Percentiles rank a stretch among this genome's conserved stretches.
These are phyloP conservation scores for Trichocladium antarcticum DNA, from an alignment of 495 filamentous ascomycete species.

Conservation along the genomic window DNA sequence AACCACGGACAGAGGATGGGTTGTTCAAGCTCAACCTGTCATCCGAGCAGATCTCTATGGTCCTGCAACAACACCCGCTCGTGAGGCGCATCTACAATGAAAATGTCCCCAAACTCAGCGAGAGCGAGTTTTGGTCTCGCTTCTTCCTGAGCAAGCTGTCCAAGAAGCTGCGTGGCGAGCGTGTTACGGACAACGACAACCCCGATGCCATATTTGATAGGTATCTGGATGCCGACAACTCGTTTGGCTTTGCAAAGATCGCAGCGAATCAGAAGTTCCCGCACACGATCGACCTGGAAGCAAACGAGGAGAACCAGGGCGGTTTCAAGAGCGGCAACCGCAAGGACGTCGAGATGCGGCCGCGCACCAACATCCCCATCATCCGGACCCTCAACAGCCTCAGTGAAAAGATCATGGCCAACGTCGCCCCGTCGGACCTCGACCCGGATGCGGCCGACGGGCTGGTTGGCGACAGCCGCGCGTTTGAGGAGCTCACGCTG, in stretches of 20 bases:
- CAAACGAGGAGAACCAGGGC: constrained; percentile 81
- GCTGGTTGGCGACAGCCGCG: constrained; percentile 54
- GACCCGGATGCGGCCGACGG: constrained; percentile 36
- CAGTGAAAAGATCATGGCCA: constrained; percentile 81
- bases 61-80: constrained; percentile 85
- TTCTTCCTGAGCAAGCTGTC: constrained; percentile 85
- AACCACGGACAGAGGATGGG: constrained; percentile 65
- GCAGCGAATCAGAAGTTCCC: constrained; percentile 54
- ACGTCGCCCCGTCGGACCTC: constrained; percentile 65
- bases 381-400: constrained; percentile 76
- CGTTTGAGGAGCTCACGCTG: constrained; percentile 62
- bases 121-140: constrained; percentile 76
- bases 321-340: constrained; percentile 61
- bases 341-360: constrained; percentile 80
- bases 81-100: constrained; percentile 88
- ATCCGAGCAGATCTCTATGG: constrained; percentile 84
- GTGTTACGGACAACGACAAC: constrained; percentile 60
- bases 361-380: constrained; percentile 46
- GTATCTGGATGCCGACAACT: constrained; percentile 63
- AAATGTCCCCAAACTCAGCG: constrained; percentile 70
- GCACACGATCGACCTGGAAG: constrained; percentile 81
- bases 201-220: constrained; percentile 69
- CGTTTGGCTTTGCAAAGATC: constrained; percentile 38
- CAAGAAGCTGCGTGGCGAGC: constrained; percentile 85
- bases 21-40: constrained; percentile 71